Base-by-base conservation (phyloP, 306 rosid genomes). In the Acmispon strigosus region DNA sequence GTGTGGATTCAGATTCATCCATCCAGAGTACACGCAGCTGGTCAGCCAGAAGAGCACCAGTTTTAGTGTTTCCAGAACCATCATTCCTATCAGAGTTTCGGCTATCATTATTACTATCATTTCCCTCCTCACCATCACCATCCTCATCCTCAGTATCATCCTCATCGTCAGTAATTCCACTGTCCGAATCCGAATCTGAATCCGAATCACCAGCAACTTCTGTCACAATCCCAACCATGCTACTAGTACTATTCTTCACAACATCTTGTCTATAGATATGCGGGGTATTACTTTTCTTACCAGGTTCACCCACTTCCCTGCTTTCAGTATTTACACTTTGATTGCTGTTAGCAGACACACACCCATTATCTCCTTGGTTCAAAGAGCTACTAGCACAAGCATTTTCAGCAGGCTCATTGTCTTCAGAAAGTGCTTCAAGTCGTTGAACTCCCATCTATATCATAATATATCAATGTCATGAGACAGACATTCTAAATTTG, bases 191-290 rank as follows among this genome's bases (percentile, higher is more conserved):
- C 17, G 97, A 89, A 70, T 89, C 96, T 2, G 96, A 91, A 76
- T 94, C 98, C 3, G 83, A 66, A 83, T 91, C 99, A 75, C 99
- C 99, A 12, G 86, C 86, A 69, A 91, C 96, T 82, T 91, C 99
- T 11, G 92, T 89, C 81, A 89, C 99, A 76, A 95, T 79, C 61
- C 99, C 99, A 66, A 83, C 78, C 84, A 79, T 65, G 55, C 87
- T 85, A 67, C 51, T 78, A 68, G 10, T 69, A 63, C 72, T 85
- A 75, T 86, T 84, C 80, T 54, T 87, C 73, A 95, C 96, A 71
- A 95, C 88, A 66, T 95, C 97, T 52, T 91, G 96, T 63, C 96
- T 85, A 65, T 89, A 95, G 42, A 95, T 58, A 80, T 76, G 79
- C 9, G 84, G 79, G 47, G 75, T 54, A 72, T 57, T 79, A 41